Conservation (phyloP, 2,329 filamentous ascomycete species). For the Incumbomyces delicatus region DNA sequence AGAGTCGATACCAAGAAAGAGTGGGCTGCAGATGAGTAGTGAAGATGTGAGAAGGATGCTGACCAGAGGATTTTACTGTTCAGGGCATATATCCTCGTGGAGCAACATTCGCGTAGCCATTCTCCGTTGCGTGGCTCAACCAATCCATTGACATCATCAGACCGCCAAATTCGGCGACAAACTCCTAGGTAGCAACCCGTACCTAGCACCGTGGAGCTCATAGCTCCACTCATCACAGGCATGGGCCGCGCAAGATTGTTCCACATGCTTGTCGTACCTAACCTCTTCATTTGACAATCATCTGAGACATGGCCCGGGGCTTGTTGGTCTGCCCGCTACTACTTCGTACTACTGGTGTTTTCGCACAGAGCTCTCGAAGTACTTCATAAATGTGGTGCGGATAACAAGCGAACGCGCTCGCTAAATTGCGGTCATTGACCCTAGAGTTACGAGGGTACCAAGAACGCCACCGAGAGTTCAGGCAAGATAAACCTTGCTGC, state of each 20-base stretch:
- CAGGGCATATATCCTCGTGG: too few species aligned
- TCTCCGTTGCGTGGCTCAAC: too few species aligned
- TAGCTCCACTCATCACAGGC: background rate
- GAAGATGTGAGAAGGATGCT: too few species aligned
- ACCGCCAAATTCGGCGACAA: slow-evolving; percentile 1
- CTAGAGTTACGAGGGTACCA: too few species aligned
- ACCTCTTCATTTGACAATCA: background rate
- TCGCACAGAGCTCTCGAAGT: too few species aligned
- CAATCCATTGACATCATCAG: background rate
- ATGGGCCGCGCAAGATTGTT: slow-evolving; percentile 4
- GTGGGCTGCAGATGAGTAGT: too few species aligned
- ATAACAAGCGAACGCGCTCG: background rate
- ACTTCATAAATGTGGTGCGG: background rate
- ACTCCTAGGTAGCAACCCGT: background rate
- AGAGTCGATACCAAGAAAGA: too few species aligned
- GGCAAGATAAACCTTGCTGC: background rate
- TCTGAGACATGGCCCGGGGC: slow-evolving; percentile 2
- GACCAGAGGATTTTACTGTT: too few species aligned
- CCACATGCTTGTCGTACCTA: background rate
- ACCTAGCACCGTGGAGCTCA: slow-evolving; percentile 4
- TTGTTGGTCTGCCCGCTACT: background rate
- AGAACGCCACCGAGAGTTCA: too few species aligned
- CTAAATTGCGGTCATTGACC: too few species aligned
- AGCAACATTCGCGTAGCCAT: background rate
- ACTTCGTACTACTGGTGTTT: too few species aligned